Base-by-base conservation (phyloP, 2,329 filamentous ascomycete species). In the Cercospora sp. region DNA sequence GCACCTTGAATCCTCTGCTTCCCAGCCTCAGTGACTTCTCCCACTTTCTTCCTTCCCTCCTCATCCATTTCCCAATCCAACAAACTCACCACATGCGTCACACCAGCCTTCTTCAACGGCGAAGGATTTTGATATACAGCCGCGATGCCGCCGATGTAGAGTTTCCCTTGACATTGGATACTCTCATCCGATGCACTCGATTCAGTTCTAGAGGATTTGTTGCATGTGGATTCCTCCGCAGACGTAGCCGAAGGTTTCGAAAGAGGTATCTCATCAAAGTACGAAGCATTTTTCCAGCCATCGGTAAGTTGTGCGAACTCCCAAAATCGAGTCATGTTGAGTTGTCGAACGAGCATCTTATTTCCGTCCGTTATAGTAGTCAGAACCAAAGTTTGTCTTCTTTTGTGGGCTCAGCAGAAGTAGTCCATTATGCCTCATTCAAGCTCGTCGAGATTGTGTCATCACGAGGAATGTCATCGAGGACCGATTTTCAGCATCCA, bases 11-110 rank as follows among this genome's bases (percentile, higher is more conserved):
- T 18, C 40, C 40, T 45, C 40, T 9, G 34, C 34, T 5, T 37
- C 12, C 34, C 34, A 37, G 59, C 8, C 55, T 18, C n/a, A 64
- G 37, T 24, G 2, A 59, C 67, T 73, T 85, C 82, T 75, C 85
- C 81, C 65, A 58, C 55, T 16, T 34, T 58, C 32, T 28, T 32
- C n/a, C 55, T 58, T 5, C 55, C 55, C 10, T 59, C 55, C 30
- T 59, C 55, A 21, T 59, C 55, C 26, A 86, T 79, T 65, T 86
- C 83, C 75, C 89, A 86, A 65, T 88, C 87, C 65, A 94, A 80
- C 45, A 94, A 91, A 3, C 93, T 97, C 26, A 98, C 83, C 49
- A 98, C 87, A 80, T 97, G 93, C 1, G 92, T 96, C 77, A 98
- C 92, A 70, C 89, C 88, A 72, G 88, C 88, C 72, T 89, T 85